A percentile compares a stretch with the other conserved stretches of the same genome.
These are phyloP conservation scores for Penicillium sp. DNA, from an alignment of 2,329 filamentous ascomycete species.

Conservation along the genomic window DNA sequence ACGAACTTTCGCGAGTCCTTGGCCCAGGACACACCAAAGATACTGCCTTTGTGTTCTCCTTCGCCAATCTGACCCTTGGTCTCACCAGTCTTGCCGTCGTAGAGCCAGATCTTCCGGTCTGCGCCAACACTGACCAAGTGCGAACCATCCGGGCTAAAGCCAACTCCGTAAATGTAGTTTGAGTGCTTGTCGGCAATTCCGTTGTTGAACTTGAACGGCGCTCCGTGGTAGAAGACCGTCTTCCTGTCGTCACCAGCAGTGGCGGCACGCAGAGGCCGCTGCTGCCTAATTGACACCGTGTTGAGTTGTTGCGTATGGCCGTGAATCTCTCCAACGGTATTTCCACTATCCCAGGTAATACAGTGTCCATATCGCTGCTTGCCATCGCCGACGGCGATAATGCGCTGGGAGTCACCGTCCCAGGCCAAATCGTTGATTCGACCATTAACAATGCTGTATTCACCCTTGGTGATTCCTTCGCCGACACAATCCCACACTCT, in stretches of 20 bases:
- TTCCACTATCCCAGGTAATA: conserved; percentile 92
- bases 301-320: conserved; percentile 92
- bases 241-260: conserved; percentile 88
- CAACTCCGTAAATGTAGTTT: conserved; percentile 83
- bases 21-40: conserved; percentile 89
- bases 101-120: conserved; percentile 90
- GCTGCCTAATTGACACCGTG: conserved; percentile 81
- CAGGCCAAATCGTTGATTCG: conserved; percentile 95
- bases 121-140: conserved; percentile 82
- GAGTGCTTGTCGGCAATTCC: conserved; percentile 75
- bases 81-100: conserved; percentile 94
- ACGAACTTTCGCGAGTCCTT: conserved; percentile 81
- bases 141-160: conserved; percentile 84
- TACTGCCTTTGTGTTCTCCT: conserved; percentile 85
- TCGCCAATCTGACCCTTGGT: conserved; percentile 65
- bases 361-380: conserved; percentile 91
- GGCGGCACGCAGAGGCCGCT: conserved; percentile 84
- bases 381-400: conserved; percentile 94
- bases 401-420: conserved; percentile 94
- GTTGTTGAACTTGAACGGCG: conserved; percentile 93
- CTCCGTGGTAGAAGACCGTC: conserved; percentile 88
- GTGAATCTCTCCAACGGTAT: conserved; percentile 89
- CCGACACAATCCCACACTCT: conserved; percentile 88
- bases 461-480: conserved; percentile 84
- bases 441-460: conserved; percentile 91